Base-by-base conservation (phyloP, 2,329 filamentous ascomycete species). In the Penicillium sp. region DNA sequence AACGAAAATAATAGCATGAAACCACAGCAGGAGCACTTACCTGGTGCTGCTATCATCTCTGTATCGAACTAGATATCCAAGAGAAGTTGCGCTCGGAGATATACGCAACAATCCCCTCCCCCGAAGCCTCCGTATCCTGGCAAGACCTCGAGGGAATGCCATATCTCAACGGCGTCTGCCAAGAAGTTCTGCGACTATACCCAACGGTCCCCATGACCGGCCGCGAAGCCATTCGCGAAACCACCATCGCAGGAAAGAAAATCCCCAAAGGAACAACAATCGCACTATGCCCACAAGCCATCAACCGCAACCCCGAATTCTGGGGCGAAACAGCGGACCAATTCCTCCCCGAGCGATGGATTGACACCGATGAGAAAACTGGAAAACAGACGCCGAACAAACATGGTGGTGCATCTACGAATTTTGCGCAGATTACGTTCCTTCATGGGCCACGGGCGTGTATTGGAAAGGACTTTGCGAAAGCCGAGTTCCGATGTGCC, bases 271-370 rank as follows among this genome's bases (percentile, higher is more conserved):
- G 87, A 45, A 93, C 91, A 1, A 83, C 84, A 12, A 74, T 96
- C 58, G 83, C 90, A 62, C 78, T 96, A 13, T 78, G 81, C 5
- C 83, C 85, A 0, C 82, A 81, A 82, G 91, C 89, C 12, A 85
- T 89, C 72, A 94, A 96, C 80, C 85, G 84, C 22, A 86, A 85
- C 62, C 80, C 78, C 33, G 76, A 80, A 1, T 81, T 92, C 15
- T 96, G 92, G 92, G 92, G 92, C 0, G 74, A 81, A 0, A 89
- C 92, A 68, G 91, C 91, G 0, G 77, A 77, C 30, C 81, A 85
- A 53, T 96, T 96, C 81, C 85, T 89, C 53, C 91, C 91, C 0
- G 91, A 92, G 28, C 82, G 91, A 30, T 92, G 90, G 90, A 81
- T 88, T 69, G 81, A 65, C 90, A 94, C 76, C 90, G 91, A 0